Evolutionary conservation across 306 rosid species (phyloP).

Genomic region (Quercus dentata): DNA sequence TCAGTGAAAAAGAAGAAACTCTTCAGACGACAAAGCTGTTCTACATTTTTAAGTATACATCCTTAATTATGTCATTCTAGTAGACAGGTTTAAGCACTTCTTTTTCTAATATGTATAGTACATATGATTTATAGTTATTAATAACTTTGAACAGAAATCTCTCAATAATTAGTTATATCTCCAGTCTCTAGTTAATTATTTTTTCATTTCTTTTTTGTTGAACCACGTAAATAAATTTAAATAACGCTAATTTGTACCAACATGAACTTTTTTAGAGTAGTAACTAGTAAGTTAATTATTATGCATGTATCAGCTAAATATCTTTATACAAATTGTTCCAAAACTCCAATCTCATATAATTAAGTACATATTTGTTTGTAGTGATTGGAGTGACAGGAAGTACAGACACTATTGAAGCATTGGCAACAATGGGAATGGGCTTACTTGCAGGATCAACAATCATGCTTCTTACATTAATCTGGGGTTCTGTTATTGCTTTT

Average conservation of each 20-base stretch:
- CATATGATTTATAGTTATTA: neutral
- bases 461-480: slow-evolving; percentile 28
- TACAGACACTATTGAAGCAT: slow-evolving; percentile 3
- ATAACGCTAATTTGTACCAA: too few relatives aligned
- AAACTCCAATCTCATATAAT: neutral
- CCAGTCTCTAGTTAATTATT: neutral
- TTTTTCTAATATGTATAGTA: neutral
- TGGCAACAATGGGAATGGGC: slow-evolving; percentile 25
- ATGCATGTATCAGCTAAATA: neutral
- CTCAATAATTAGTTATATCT: neutral
- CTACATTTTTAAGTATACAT: neutral
- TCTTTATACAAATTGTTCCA: neutral
- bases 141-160: neutral
- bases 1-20: too few relatives aligned
- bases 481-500: slow-evolving; percentile 35
- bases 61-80: neutral
- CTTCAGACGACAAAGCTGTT: too few relatives aligned
- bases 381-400: slow-evolving; percentile 28
- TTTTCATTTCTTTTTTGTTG: neutral
- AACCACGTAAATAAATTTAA: neutral
- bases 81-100: neutral
- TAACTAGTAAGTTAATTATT: neutral
- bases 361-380: neutral
- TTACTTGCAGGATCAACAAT: slow-evolving; percentile 35
- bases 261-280: too few relatives aligned